Percentiles rank a stretch among this genome's conserved stretches.
These are phyloP conservation scores for Aspergillus pseudotamarii DNA, from an alignment of 2,329 filamentous ascomycete species.

Conservation along the genomic window DNA sequence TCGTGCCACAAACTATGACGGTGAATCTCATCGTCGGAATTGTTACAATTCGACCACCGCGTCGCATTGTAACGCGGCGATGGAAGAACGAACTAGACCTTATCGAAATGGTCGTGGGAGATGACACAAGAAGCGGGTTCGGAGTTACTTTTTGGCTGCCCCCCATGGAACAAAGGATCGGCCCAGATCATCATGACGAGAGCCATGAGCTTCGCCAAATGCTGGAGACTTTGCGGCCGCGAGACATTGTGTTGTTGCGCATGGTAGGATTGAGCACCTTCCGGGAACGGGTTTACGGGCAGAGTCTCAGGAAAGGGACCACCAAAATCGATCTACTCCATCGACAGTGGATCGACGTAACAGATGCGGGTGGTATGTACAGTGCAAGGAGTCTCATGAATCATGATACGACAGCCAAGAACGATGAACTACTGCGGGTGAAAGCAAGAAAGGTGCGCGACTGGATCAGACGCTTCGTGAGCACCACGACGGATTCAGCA, in stretches of 20 bases:
- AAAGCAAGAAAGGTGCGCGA: constrained; percentile 70
- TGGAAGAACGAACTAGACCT: constrained; percentile 62
- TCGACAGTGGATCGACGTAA: constrained; percentile 55
- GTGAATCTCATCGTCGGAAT: constrained; percentile 81
- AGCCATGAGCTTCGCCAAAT: constrained; percentile 42
- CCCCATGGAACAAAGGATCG: constrained; percentile 28
- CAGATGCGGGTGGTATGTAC: constrained; percentile 61
- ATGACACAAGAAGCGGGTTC: constrained; percentile 82
- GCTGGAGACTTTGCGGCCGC: constrained; percentile 58
- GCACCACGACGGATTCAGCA: constrained; percentile 36
- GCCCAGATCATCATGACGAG: constrained; percentile 11
- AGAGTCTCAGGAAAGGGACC: constrained; percentile 72
- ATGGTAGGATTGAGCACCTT: constrained; percentile 81
- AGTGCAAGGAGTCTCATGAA: constrained; percentile 50
- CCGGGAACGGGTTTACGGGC: constrained; percentile 76
- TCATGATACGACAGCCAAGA: constrained; percentile 21
- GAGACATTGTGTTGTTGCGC: constrained; percentile 77
- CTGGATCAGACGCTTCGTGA: constrained; percentile 76
- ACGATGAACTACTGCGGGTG: constrained; percentile 54
- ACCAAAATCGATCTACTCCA: constrained; percentile 71
- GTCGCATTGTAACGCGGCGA: constrained; percentile 65
- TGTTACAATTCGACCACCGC: constrained; percentile 69
- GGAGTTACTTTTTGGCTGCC: constrained; percentile 81
- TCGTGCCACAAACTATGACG: constrained; percentile 78
- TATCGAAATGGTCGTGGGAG: constrained; percentile 77